Conservation (phyloP, 2,329 filamentous ascomycete species). For the Reticulascus tulasneorum region DNA sequence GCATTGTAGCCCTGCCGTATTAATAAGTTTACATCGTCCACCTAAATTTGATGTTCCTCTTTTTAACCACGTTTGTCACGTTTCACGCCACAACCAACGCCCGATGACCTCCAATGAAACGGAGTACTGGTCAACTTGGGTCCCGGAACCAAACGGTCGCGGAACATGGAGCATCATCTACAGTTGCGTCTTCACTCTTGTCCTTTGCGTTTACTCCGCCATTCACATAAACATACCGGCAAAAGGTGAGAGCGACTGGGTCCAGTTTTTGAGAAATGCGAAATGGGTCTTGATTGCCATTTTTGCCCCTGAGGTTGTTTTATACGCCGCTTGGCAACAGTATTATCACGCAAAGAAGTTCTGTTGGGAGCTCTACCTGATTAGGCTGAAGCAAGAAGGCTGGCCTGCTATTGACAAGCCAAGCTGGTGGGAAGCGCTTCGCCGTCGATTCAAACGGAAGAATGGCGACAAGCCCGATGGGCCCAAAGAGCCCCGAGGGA, state of each 20-base stretch:
- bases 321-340: constrained; percentile 23
- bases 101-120: too few species aligned
- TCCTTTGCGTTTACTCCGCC: constrained; percentile 28
- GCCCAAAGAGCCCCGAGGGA: too few species aligned
- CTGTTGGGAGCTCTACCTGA: too few species aligned
- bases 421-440: too few species aligned
- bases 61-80: too few species aligned
- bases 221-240: constrained; percentile 29
- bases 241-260: constrained; percentile 2
- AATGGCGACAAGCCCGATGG: too few species aligned
- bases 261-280: constrained; percentile 11
- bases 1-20: too few species aligned
- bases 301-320: constrained; percentile 26
- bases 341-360: constrained; percentile 14
- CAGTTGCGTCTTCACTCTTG: constrained; percentile 26
- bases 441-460: constrained; percentile 18
- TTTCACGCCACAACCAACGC: too few species aligned
- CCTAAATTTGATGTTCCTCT: too few species aligned
- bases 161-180: constrained; percentile 25
- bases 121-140: too few species aligned
- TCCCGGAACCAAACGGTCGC: constrained; percentile 18
- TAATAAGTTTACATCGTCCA: too few species aligned
- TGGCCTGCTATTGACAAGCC: too few species aligned
- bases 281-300: constrained; percentile 25
- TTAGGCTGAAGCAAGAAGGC: constrained; percentile 5